Conservation (phyloP, 768 basidiomycete genomes). For the Pholiota conissans region DNA sequence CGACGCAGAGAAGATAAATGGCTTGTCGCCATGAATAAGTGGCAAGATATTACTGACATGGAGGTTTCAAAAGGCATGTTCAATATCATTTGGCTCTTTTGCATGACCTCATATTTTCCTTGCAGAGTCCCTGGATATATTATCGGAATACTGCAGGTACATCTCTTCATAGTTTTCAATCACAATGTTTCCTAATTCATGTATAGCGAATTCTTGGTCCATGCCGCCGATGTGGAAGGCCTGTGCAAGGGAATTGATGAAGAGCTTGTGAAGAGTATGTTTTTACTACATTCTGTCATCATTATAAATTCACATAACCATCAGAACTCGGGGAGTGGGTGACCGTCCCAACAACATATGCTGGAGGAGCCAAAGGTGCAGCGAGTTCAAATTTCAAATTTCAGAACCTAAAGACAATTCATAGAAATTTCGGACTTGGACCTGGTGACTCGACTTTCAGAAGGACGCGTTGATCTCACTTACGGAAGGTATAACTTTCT, state of each 20-base stretch:
- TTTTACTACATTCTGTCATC: background rate
- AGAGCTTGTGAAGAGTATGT: slow-evolving; percentile 76
- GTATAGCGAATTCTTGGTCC: slow-evolving; percentile 85
- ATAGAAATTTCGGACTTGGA: slow-evolving; percentile 79
- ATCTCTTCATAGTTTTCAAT: slow-evolving; percentile 36
- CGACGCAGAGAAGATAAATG: slow-evolving; percentile 73
- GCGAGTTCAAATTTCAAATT: background rate
- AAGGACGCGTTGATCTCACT: slow-evolving; percentile 84
- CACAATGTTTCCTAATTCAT: background rate
- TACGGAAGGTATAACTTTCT: slow-evolving; percentile 82
- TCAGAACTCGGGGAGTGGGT: slow-evolving; percentile 93
- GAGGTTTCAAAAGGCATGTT: slow-evolving; percentile 75
- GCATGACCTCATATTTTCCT: background rate
- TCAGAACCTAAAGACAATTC: background rate
- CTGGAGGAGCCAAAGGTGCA: slow-evolving; percentile 90
- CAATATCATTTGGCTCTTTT: background rate
- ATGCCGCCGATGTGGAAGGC: slow-evolving; percentile 99
- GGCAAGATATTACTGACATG: slow-evolving; percentile 96
- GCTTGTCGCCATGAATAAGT: slow-evolving; percentile 98
- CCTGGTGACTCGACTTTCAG: slow-evolving; percentile 76
- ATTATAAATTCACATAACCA: slow-evolving; percentile 10
- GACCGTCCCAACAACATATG: slow-evolving; percentile 90
- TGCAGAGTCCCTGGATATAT: slow-evolving; percentile 72
- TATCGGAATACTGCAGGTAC: slow-evolving; percentile 73
- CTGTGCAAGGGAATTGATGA: slow-evolving; percentile 96